A percentile compares a stretch with the other conserved stretches of the same genome.
Conservation (phyloP, 495 filamentous ascomycete genomes). For the Aspergillus sclerotiicarbonarius region DNA sequence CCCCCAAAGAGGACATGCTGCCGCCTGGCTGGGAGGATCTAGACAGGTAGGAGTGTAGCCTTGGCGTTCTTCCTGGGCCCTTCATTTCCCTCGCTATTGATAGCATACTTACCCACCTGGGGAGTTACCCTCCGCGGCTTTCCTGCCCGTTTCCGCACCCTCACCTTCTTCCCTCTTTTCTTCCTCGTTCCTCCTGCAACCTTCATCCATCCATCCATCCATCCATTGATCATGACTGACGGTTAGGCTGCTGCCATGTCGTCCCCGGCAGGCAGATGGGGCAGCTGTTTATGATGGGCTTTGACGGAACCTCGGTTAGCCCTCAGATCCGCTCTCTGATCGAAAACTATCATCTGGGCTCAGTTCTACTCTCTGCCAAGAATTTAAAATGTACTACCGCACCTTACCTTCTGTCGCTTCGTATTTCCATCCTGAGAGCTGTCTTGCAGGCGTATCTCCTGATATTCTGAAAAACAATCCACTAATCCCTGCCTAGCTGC, state of each 20-base stretch:
- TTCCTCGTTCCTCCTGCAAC: neutral
- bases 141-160: neutral
- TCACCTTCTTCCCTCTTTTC: neutral
- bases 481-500: conserved; percentile 57
- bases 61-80: conserved; percentile 17
- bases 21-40: conserved; percentile 49
- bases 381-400: conserved; percentile 75
- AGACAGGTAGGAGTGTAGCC: conserved; percentile 40
- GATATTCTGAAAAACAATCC: neutral
- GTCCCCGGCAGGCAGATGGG: conserved; percentile 59
- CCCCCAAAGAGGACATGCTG: conserved; percentile 49
- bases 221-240: conserved; percentile 24
- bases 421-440: neutral
- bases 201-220: too few species aligned
- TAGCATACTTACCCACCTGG: conserved; percentile 5
- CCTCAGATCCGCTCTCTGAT: conserved; percentile 83
- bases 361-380: conserved; percentile 83
- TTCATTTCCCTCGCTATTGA: neutral
- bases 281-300: conserved; percentile 94
- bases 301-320: conserved; percentile 84
- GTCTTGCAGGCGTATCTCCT: neutral
- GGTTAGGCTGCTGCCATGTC: conserved; percentile 38
- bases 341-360: conserved; percentile 78
- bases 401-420: conserved; percentile 12
- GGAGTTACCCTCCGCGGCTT: neutral